Base-by-base conservation (phyloP, 2,329 filamentous ascomycete species). In the Cercospora sojina region DNA sequence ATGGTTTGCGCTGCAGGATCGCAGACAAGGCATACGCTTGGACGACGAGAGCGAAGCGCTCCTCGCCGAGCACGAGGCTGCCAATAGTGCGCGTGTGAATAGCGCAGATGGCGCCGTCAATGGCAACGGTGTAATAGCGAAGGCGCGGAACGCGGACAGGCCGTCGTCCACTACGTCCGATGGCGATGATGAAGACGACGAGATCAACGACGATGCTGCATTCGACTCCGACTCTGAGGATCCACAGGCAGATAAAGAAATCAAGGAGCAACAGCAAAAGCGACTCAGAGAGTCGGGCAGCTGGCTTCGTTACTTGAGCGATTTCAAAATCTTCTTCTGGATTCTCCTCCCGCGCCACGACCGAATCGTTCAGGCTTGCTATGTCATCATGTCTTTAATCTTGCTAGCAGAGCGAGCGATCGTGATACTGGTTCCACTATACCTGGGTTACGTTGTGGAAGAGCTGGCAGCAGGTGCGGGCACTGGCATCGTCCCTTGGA, bases 361-460 rank as follows among this genome's bases (percentile, higher is more conserved):
- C 73, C 84, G 82, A 62, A 77, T 80, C 13, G 84, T 95, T 18
- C 91, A 95, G 75, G 76, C 90, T 18, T 88, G 88, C 62, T 86
- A 91, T 20, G 80, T 85, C 10, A 82, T 91, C 3, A 88, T 95
- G 53, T 85, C 85, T 0, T 51, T 91, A 1, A 90, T 90, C 71
- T 82, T 95, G 23, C 77, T 93, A n/a, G 81, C 83, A 60, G 86
- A 88, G 64, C 92, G 93, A 70, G 86, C 86, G 5, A 81, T 96
- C 59, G 91, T 93, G 72, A 82, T 96, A 13, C 80, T 96, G 49
- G 87, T 92, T 32, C 92, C 92, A n/a, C 86, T 90, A 20, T 91
- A 95, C 75, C 86, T 94, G 32, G 92, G 92, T 69, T 87, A 91
- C 65, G 88, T 96, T 69, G 89, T 91, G 69, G 87, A 95, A 73